Percentiles rank a stretch among this genome's conserved stretches.
phyloP scores from a whole-genome alignment of 2,329 filamentous ascomycete genomes.

The Westerdykella sp. region DNA sequence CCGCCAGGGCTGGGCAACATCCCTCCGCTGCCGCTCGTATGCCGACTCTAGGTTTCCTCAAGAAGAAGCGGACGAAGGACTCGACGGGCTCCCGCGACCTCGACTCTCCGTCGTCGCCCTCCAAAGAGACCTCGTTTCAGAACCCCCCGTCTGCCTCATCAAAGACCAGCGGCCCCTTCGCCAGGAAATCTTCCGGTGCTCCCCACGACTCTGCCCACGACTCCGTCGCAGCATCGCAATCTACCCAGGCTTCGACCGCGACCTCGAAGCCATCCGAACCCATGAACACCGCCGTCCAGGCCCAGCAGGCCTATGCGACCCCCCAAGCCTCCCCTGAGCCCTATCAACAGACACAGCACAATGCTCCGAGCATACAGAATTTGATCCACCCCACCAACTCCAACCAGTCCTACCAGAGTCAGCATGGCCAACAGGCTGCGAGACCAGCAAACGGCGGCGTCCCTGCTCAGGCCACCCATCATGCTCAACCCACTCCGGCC shows the following conservation, averaged over 20 bases:
- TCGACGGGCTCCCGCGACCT: conserved; percentile 55
- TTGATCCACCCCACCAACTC: conserved; percentile 61
- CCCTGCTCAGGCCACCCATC: conserved; percentile 22
- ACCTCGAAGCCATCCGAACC: conserved; percentile 34
- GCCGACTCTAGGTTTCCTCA: conserved; percentile 93
- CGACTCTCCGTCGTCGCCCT: conserved; percentile 61
- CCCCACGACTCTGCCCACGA: conserved; percentile 9
- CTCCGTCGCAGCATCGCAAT: conserved; percentile 11
- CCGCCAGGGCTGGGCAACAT: conserved; percentile 22
- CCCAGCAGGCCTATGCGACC: conserved; percentile 27
- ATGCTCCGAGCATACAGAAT: conserved; percentile 75
- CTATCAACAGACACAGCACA: conserved; percentile 48
- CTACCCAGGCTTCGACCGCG: conserved; percentile 12
- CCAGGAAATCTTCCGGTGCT: conserved; percentile 22
- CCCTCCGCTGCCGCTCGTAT: conserved; percentile 48
- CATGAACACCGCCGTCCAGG: conserved; percentile 36
- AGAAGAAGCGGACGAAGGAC: conserved; percentile 98
- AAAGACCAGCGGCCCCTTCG: conserved; percentile 24
- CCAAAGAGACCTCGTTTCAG: conserved; percentile 53
- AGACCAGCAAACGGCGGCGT: conserved; percentile 34
- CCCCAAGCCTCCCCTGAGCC: conserved; percentile 28
- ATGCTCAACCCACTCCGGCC: conserved; percentile 26
- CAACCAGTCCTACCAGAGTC: conserved; percentile 17
- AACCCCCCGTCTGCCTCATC: conserved; percentile 29
- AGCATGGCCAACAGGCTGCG: conserved; percentile 3